Conservation (phyloP, 352 stramenopile genomes). For the Phytophthora podocarpi region DNA sequence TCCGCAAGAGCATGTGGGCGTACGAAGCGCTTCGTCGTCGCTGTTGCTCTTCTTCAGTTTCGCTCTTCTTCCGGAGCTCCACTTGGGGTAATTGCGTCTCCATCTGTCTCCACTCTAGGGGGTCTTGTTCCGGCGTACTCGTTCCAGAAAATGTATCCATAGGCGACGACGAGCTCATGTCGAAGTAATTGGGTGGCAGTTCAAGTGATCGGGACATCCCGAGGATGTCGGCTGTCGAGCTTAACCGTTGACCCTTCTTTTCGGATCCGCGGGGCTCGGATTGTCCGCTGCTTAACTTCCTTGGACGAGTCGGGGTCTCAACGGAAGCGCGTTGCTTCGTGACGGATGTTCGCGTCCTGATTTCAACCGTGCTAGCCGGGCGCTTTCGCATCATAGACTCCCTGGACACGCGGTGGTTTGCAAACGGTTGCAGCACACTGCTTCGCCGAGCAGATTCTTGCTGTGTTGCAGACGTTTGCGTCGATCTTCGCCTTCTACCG, state of each 20-base stretch:
- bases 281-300: slow-evolving; percentile 9
- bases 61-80: slow-evolving; percentile 13
- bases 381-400: slow-evolving; percentile 14
- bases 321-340: slow-evolving; percentile 15
- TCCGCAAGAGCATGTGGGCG: slow-evolving; percentile 31
- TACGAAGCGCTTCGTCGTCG: slow-evolving; percentile 28
- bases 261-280: slow-evolving; percentile 13
- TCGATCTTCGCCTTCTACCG: slow-evolving; percentile 13
- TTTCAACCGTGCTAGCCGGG: slow-evolving; percentile 9
- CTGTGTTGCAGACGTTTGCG: slow-evolving; percentile 2
- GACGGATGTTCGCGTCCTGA: background rate
- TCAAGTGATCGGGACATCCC: slow-evolving; percentile 27
- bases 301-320: slow-evolving; percentile 9
- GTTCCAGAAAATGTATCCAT: slow-evolving; percentile 9
- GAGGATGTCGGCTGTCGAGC: slow-evolving; percentile 35
- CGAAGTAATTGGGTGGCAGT: slow-evolving; percentile 33
- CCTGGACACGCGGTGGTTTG: slow-evolving; percentile 22
- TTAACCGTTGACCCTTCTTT: slow-evolving; percentile 26
- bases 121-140: slow-evolving; percentile 8
- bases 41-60: slow-evolving; percentile 36
- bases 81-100: slow-evolving; percentile 11
- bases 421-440: slow-evolving; percentile 22
- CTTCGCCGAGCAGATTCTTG: background rate
- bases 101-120: slow-evolving; percentile 8
- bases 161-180: slow-evolving; percentile 27